Evolutionary conservation across 768 basidiomycete species (phyloP).

Genomic region (Mycena venus): DNA sequence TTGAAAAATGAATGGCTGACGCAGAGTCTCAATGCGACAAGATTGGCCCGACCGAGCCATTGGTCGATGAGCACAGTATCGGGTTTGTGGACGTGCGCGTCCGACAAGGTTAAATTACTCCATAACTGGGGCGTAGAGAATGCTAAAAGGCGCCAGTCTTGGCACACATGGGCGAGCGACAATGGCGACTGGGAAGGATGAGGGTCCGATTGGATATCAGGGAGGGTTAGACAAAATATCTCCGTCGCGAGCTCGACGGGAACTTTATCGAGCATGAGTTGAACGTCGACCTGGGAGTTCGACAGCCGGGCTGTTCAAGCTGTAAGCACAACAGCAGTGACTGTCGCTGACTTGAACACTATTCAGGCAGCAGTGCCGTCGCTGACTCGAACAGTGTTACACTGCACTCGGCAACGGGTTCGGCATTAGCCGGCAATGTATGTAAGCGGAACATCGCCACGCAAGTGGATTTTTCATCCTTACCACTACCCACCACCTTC

Average conservation of each 20-base stretch:
- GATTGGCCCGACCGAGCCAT: background rate
- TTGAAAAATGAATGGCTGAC: background rate
- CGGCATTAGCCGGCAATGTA: no score
- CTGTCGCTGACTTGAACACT: no score
- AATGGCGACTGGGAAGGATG: background rate
- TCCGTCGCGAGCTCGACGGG: background rate
- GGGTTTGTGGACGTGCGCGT: background rate
- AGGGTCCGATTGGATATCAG: background rate
- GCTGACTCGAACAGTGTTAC: no score
- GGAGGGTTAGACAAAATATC: background rate
- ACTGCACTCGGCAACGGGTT: no score
- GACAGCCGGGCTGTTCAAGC: background rate
- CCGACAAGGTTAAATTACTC: background rate
- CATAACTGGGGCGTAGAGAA: background rate
- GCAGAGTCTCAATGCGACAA: background rate
- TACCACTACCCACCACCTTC: slow-evolving; percentile 9
- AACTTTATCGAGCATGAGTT: background rate
- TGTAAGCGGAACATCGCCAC: background rate
- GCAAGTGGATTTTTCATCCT: slow-evolving; percentile 11
- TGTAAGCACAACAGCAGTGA: no score
- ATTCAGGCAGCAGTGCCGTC: no score
- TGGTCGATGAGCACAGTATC: background rate
- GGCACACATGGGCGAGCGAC: background rate
- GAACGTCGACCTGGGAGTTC: no score
- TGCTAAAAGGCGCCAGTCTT: background rate